phyloP scores from a whole-genome alignment of 805 yeast species.

The Clavispora phyllophila region DNA sequence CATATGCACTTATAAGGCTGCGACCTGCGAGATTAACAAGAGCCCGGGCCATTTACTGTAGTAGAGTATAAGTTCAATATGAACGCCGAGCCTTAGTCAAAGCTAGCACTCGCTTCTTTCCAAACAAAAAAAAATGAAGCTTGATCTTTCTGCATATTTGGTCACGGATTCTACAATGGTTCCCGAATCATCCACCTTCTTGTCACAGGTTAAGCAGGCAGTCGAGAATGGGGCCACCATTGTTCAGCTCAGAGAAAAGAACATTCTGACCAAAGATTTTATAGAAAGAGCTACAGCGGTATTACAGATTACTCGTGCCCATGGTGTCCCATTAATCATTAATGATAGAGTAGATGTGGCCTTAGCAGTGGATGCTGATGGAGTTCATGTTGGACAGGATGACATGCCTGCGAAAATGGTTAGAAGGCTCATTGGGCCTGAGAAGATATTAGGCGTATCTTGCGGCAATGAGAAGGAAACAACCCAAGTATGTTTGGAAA shows the following conservation, averaged over 20 bases:
- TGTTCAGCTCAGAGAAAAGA: constrained; percentile 81
- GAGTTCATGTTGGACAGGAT: constrained; percentile 89
- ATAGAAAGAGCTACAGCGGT: constrained; percentile 55
- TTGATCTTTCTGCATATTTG: constrained; percentile 63
- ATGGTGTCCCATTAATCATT: constrained; percentile 70
- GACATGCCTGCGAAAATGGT: constrained; percentile 67
- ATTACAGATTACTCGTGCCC: constrained; percentile 54
- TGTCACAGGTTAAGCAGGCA: constrained; percentile 59
- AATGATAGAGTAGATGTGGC: constrained; percentile 89
- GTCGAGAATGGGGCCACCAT: constrained; percentile 71
- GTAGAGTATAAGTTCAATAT: too few species aligned
- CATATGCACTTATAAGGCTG: constrained; percentile 13
- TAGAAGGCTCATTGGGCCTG: constrained; percentile 61
- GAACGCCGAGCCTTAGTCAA: too few species aligned
- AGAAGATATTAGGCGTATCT: constrained; percentile 76
- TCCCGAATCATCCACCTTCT: constrained; percentile 52
- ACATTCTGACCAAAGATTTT: constrained; percentile 62
- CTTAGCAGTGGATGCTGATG: constrained; percentile 83
- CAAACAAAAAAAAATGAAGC: background rate
- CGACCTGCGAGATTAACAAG: constrained; percentile 7
- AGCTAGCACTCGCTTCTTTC: background rate
- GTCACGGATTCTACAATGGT: constrained; percentile 78
- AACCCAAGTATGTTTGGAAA: constrained; percentile 41
- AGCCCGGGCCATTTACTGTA: background rate
- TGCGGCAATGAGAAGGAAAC: constrained; percentile 59